Percentiles rank a stretch among this genome's conserved stretches.
Evolutionary conservation across 1,284 basidiomycete genomes (phyloP).

Genomic region (Tausonia pullulans): DNA sequence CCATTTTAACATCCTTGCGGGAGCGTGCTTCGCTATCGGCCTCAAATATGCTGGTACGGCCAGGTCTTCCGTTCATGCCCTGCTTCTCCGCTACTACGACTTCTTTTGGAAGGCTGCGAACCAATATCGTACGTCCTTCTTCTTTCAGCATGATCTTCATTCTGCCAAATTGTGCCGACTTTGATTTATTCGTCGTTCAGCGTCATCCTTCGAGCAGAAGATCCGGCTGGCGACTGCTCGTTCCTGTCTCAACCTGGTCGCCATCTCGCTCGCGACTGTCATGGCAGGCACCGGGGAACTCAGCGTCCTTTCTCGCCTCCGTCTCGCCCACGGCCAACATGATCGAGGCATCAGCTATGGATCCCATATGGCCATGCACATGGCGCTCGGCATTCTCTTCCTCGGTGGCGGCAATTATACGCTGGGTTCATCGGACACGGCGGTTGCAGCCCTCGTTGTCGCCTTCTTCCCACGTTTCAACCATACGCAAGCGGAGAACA

Average conservation of each 20-base stretch:
- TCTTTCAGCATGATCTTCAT: background rate
- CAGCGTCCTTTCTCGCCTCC: constrained; percentile 72
- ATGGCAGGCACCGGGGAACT: constrained; percentile 96
- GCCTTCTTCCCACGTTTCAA: constrained; percentile 87
- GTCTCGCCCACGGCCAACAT: constrained; percentile 84
- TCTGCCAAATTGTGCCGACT: background rate
- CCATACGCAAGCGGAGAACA: constrained; percentile 68
- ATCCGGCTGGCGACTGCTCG: constrained; percentile 77
- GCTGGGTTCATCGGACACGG: constrained; percentile 78
- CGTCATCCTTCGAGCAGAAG: constrained; percentile 65
- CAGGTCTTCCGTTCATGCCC: constrained; percentile 67
- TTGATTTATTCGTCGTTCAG: constrained; percentile 33
- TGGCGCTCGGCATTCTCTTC: constrained; percentile 86
- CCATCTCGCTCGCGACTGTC: constrained; percentile 74
- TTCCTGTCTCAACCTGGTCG: constrained; percentile 76
- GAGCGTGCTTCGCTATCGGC: constrained; percentile 80
- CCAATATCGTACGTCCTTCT: constrained; percentile 26
- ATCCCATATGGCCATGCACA: constrained; percentile 79
- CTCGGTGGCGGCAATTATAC: constrained; percentile 88
- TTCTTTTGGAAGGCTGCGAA: constrained; percentile 45
- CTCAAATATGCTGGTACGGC: constrained; percentile 91
- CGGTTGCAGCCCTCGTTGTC: constrained; percentile 77
- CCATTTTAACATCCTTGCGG: constrained; percentile 78
- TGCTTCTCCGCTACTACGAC: constrained; percentile 71
- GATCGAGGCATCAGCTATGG: constrained; percentile 70